Percentiles rank a stretch among this genome's conserved stretches.
phyloP scores from a whole-genome alignment of 257 asterid genomes.

The Capsicum chinense region DNA sequence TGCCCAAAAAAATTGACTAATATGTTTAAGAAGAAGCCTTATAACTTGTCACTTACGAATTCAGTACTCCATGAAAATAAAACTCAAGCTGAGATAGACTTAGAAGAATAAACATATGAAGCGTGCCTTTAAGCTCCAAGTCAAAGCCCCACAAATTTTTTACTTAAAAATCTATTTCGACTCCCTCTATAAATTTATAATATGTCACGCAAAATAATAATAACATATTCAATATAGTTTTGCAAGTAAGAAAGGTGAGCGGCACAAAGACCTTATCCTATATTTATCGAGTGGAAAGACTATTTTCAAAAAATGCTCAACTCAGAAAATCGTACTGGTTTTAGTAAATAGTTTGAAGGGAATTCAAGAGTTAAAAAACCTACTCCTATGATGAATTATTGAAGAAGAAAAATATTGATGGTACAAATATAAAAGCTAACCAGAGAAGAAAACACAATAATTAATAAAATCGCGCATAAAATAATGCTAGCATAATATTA shows the following conservation, averaged over 20 bases:
- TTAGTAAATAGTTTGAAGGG: background rate
- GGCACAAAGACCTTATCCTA: background rate
- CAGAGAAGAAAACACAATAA: background rate
- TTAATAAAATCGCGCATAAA: background rate
- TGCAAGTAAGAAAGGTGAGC: too few species aligned
- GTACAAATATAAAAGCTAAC: background rate
- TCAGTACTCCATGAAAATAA: background rate
- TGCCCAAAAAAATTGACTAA: background rate
- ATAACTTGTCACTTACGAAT: background rate
- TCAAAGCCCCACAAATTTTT: conserved; percentile 15
- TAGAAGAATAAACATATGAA: background rate
- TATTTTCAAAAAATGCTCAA: background rate
- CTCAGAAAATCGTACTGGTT: too few species aligned
- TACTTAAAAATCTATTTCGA: background rate
- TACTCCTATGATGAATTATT: background rate
- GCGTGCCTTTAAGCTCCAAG: conserved; percentile 4
- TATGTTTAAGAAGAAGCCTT: background rate
- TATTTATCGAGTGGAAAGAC: background rate
- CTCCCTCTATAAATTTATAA: background rate
- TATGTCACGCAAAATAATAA: background rate
- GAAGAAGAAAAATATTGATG: background rate
- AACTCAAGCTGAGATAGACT: conserved; percentile 8
- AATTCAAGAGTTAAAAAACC: background rate
- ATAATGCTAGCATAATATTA: background rate
- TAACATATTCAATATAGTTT: background rate